Base-by-base conservation (phyloP, 164 flowering plant species). In the Buxus sempervirens region DNA sequence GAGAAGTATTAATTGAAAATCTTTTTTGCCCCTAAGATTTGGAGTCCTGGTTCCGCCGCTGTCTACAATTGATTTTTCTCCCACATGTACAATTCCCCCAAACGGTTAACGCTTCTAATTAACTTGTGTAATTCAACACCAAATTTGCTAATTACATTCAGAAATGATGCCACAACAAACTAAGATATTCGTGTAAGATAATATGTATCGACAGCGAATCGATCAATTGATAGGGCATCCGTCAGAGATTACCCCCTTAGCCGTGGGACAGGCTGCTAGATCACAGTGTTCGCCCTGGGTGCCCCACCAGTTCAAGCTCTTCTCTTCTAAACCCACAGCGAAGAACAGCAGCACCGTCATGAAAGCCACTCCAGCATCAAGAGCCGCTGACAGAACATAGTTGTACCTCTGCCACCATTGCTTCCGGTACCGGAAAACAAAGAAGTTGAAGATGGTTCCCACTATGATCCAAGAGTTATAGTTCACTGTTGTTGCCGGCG, bases 341-440 rank as follows among this genome's bases (percentile, higher is more conserved):
- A 82, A 85, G 63, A 76, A 82, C 18, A 83, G 54, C 21, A 82
- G 68, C 65, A 82, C 86, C 13, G 70, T 81, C 84, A 80, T 79
- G 77, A 84, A 83, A 19, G 90, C 90, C 62, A 79, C 20, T 0
- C 87, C 89, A 6, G 84, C 87, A 61, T 85, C 87, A 70, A 82
- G 15, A 0, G 83, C 89, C 0, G 87, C 90, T 0, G 87, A 81
- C 0, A 84, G 82, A 0, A 84, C 71, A 61, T 86, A 86, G 27
- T 84, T 86, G 68, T 86, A 82, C 72, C 76, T 70, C 72, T 78
- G 79, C 90, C 90, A 84, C 90, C 90, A 86, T 12, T 13, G 21
- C 73, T 83, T 83, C 38, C 78, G 53, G 73, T 82, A 79, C 64
- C 78, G 75, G 66, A 79, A 86, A 7, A 86, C 71, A 20, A 79